Percentiles rank a stretch among this genome's conserved stretches.
phyloP scores from a whole-genome alignment of 2,329 filamentous ascomycete species.

The Aureobasidium uvarum region DNA sequence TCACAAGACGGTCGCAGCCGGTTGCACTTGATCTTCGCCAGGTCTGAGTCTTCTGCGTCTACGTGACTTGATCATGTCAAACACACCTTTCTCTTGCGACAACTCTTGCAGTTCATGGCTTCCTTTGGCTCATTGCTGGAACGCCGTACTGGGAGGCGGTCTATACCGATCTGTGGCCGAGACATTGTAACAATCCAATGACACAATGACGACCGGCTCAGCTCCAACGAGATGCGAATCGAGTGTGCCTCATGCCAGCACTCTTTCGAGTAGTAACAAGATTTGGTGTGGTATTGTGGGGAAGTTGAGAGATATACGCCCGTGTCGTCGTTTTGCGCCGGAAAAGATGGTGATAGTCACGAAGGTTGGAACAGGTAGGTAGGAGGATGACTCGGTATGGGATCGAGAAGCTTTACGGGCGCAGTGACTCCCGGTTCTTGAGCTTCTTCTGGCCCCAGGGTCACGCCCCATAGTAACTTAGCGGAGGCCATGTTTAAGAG shows the following conservation, averaged over 20 bases:
- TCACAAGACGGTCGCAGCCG: slow-evolving; percentile 80
- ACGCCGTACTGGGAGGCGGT: slow-evolving; percentile 69
- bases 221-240: slow-evolving; percentile 10
- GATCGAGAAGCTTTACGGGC: slow-evolving; percentile 2
- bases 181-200: slow-evolving; percentile 54
- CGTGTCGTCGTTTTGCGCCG: background rate
- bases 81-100: slow-evolving; percentile 81
- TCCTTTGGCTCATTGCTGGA: slow-evolving; percentile 75
- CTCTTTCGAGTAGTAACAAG: slow-evolving; percentile 10
- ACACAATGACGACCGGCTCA: slow-evolving; percentile 22
- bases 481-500: slow-evolving; percentile 13
- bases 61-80: slow-evolving; percentile 1
- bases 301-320: background rate
- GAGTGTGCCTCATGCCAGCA: slow-evolving; percentile 20
- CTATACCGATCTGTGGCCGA: slow-evolving; percentile 76
- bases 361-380: slow-evolving; percentile 14
- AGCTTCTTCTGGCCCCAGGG: slow-evolving; percentile 24
- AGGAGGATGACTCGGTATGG: slow-evolving; percentile 2
- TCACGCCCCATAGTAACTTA: slow-evolving; percentile 22
- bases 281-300: background rate
- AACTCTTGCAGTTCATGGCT: slow-evolving; percentile 95
- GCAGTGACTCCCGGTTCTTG: slow-evolving; percentile 21
- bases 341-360: background rate
- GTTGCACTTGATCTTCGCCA: slow-evolving; percentile 83
- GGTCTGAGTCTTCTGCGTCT: slow-evolving; percentile 21